Evolutionary conservation across 2,329 filamentous ascomycete species (phyloP).

Genomic region (Aspergillus latus): DNA sequence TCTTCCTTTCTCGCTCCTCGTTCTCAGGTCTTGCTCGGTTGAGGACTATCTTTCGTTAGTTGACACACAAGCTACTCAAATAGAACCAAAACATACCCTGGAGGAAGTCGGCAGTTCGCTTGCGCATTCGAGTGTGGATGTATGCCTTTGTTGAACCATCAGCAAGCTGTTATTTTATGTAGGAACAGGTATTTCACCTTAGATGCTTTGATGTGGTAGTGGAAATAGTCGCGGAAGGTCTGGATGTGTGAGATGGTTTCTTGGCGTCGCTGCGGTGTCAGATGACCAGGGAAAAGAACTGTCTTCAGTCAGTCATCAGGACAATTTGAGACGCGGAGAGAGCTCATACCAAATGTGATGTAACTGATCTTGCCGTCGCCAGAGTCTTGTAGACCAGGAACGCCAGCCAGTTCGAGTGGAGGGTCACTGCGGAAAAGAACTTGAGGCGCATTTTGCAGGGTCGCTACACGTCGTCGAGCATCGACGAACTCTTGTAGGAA

Average conservation of each 20-base stretch:
- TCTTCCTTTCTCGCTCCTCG: constrained; percentile 97
- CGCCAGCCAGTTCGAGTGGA: constrained; percentile 82
- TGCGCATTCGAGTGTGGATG: constrained; percentile 97
- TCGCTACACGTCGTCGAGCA: constrained; percentile 72
- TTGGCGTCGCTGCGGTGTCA: constrained; percentile 83
- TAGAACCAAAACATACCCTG: constrained; percentile 64
- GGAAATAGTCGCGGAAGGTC: constrained; percentile 99
- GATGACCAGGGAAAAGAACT: constrained; percentile 95
- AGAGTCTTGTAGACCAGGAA: constrained; percentile 75
- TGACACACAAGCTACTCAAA: background rate
- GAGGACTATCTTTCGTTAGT: constrained; percentile 65
- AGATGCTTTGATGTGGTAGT: constrained; percentile 99
- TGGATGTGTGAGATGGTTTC: constrained; percentile 99
- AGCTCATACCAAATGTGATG: constrained; percentile 82
- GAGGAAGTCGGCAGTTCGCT: constrained; percentile 95
- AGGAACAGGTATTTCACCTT: constrained; percentile 57
- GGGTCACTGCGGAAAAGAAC: constrained; percentile 95
- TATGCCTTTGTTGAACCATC: constrained; percentile 65
- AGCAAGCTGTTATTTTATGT: constrained; percentile 7
- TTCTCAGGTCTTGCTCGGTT: constrained; percentile 92
- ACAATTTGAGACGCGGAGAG: background rate
- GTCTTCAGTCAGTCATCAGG: constrained; percentile 15
- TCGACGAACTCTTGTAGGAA: constrained; percentile 99
- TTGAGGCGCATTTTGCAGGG: constrained; percentile 97
- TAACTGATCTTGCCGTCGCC: constrained; percentile 89